A percentile compares a stretch with the other conserved stretches of the same genome.
Evolutionary conservation across 108 stramenopile species (phyloP).

Genomic region (Nitzschia sp.): DNA sequence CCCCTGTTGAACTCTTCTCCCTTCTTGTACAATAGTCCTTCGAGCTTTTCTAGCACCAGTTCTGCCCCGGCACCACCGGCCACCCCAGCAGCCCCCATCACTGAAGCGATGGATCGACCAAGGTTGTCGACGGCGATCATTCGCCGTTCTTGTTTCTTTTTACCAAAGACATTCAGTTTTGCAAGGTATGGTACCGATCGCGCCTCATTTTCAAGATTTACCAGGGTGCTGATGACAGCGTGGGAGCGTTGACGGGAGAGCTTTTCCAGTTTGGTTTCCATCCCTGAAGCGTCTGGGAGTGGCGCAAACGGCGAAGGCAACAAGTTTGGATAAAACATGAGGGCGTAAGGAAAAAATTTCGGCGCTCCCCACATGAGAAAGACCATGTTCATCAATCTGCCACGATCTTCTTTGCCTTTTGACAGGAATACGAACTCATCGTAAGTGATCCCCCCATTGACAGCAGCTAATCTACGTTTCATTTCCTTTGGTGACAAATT

Average conservation of each 20-base stretch:
- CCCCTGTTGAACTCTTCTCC: slow-evolving; percentile 21
- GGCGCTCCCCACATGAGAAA: slow-evolving; percentile 64
- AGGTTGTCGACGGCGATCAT: slow-evolving; percentile 18
- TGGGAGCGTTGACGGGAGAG: slow-evolving; percentile 64
- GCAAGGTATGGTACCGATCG: slow-evolving; percentile 55
- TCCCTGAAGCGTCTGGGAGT: slow-evolving; percentile 19
- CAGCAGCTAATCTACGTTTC: slow-evolving; percentile 12
- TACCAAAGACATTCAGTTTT: slow-evolving; percentile 84
- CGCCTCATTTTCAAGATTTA: slow-evolving; percentile 65
- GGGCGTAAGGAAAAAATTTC: slow-evolving; percentile 70
- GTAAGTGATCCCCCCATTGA: slow-evolving; percentile 52
- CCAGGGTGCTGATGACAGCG: slow-evolving; percentile 63
- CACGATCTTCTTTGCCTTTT: slow-evolving; percentile 75
- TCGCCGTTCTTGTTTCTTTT: slow-evolving; percentile 33
- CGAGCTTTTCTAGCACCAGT: slow-evolving; percentile 37
- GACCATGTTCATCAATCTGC: slow-evolving; percentile 63
- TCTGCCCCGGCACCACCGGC: slow-evolving; percentile 40
- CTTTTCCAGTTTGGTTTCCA: slow-evolving; percentile 44
- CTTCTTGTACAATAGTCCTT: slow-evolving; percentile 36
- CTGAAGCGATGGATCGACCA: slow-evolving; percentile 17
- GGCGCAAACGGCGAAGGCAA: slow-evolving; percentile 72
- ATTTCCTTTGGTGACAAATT: slow-evolving; percentile 42
- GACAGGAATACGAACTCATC: slow-evolving; percentile 71
- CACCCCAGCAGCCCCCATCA: slow-evolving; percentile 19
- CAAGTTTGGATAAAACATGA: slow-evolving; percentile 83